phyloP scores from a whole-genome alignment of 768 basidiomycete genomes.

The Termitomyces bulborhizus region DNA sequence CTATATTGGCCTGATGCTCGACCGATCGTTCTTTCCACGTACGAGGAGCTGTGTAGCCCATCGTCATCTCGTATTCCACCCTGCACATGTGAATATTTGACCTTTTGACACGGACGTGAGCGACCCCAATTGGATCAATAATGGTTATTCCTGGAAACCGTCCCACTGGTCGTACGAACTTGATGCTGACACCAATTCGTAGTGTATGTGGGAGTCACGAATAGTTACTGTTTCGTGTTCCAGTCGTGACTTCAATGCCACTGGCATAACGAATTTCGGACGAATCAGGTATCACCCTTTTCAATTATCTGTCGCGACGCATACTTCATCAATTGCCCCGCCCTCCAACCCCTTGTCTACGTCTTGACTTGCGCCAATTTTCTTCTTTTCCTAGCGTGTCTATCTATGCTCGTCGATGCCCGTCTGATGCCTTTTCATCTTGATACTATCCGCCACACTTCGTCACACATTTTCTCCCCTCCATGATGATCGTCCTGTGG shows the following conservation, averaged over 20 bases:
- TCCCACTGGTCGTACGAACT: too few species aligned
- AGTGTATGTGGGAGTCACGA: slow-evolving; percentile 65
- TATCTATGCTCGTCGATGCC: too few species aligned
- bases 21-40: slow-evolving; percentile 33
- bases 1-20: slow-evolving; percentile 66
- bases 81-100: slow-evolving; percentile 81
- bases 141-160: slow-evolving; percentile 37
- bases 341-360: slow-evolving; percentile 26
- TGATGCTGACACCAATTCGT: not conserved
- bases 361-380: slow-evolving; percentile 28
- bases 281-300: slow-evolving; percentile 54
- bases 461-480: too few species aligned
- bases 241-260: slow-evolving; percentile 64
- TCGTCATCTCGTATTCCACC: slow-evolving; percentile 21
- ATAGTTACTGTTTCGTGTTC: slow-evolving; percentile 85
- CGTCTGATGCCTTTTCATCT: too few species aligned
- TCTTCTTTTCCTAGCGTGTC: not conserved
- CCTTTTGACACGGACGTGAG: slow-evolving; percentile 67
- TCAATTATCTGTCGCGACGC: slow-evolving; percentile 22
- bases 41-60: slow-evolving; percentile 30
- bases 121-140: slow-evolving; percentile 48
- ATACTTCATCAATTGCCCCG: slow-evolving; percentile 17
- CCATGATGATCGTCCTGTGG: too few species aligned
- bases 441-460: too few species aligned
- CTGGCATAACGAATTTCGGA: slow-evolving; percentile 53